Percentiles rank a stretch among this genome's conserved stretches.
phyloP scores from a whole-genome alignment of 2,329 filamentous ascomycete genomes.

The Colletotrichum liaoningense region DNA sequence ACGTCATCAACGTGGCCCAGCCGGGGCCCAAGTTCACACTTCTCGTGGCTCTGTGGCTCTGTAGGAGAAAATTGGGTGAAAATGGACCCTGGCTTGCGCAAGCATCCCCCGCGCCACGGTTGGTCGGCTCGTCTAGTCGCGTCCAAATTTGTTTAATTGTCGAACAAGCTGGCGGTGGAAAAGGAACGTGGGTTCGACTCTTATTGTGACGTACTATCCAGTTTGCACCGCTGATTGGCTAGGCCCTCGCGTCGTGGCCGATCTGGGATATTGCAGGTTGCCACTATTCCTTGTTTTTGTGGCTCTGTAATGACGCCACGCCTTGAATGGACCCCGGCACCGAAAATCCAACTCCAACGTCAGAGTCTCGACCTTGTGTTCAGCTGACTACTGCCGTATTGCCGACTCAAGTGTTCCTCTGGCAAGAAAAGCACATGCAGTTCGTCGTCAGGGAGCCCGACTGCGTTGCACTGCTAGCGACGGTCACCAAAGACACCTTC shows the following conservation, averaged over 20 bases:
- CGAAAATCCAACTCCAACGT: constrained; percentile 27
- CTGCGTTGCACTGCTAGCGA: constrained; percentile 7
- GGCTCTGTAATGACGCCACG: constrained; percentile 33
- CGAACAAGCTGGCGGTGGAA: constrained; percentile 19
- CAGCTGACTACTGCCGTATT: constrained; percentile 26
- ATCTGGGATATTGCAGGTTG: constrained; percentile 31
- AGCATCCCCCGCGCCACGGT: constrained; percentile 20
- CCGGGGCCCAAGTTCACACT: background rate
- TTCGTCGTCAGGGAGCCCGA: constrained; percentile 6
- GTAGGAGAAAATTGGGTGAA: background rate
- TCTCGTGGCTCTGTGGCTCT: constrained; percentile 6
- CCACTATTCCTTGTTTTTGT: constrained; percentile 33
- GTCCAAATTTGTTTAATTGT: constrained; percentile 1
- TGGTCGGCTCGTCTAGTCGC: constrained; percentile 19
- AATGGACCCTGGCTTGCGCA: constrained; percentile 27
- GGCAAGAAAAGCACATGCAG: constrained; percentile 1
- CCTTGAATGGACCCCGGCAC: constrained; percentile 18
- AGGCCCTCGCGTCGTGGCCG: constrained; percentile 15
- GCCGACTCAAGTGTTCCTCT: constrained; percentile 13
- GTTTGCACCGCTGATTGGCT: constrained; percentile 27
- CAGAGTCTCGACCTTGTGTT: background rate
- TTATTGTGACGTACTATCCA: constrained; percentile 22
- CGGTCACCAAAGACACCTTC: constrained; percentile 6
- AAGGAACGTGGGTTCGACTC: constrained; percentile 18
- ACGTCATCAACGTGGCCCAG: constrained; percentile 33